Percentiles rank a stretch among this genome's conserved stretches.
These are phyloP conservation scores for Rhizophora mangle DNA, from an alignment of 345 rosid genomes.

Conservation along the genomic window DNA sequence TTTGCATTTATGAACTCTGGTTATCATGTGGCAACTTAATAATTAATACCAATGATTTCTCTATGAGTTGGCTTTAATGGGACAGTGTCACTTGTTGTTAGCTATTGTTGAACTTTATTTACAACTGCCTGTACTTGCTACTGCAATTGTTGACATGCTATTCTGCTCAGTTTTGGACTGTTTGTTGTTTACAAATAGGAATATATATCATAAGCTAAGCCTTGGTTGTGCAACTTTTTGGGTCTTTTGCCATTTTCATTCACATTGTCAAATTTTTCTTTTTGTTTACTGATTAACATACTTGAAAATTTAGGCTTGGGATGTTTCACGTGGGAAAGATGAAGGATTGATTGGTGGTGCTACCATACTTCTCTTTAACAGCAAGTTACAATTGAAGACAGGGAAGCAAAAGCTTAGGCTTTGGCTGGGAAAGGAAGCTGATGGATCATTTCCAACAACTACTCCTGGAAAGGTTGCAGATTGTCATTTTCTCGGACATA, in stretches of 20 bases:
- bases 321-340: slow-evolving; percentile 80
- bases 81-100: no score
- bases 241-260: slow-evolving; percentile 3
- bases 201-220: background rate
- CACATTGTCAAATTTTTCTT: slow-evolving; percentile 3
- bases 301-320: slow-evolving; percentile 64
- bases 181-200: slow-evolving; percentile 9
- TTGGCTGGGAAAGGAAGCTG: slow-evolving; percentile 86
- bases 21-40: no score
- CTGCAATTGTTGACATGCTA: background rate
- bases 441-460: slow-evolving; percentile 76
- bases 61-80: no score
- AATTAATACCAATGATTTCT: no score
- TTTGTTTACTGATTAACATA: slow-evolving; percentile 2
- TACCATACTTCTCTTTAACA: slow-evolving; percentile 81
- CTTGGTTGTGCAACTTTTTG: background rate
- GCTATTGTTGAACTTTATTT: no score
- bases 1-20: no score
- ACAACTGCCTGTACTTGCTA: background rate
- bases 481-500: slow-evolving; percentile 8
- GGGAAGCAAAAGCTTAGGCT: slow-evolving; percentile 97
- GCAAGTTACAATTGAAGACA: slow-evolving; percentile 82
- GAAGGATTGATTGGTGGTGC: slow-evolving; percentile 95
- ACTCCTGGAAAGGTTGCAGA: slow-evolving; percentile 93
- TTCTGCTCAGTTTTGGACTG: background rate